Conservation (phyloP, 257 asterid genomes). For the Echium plantagineum region DNA sequence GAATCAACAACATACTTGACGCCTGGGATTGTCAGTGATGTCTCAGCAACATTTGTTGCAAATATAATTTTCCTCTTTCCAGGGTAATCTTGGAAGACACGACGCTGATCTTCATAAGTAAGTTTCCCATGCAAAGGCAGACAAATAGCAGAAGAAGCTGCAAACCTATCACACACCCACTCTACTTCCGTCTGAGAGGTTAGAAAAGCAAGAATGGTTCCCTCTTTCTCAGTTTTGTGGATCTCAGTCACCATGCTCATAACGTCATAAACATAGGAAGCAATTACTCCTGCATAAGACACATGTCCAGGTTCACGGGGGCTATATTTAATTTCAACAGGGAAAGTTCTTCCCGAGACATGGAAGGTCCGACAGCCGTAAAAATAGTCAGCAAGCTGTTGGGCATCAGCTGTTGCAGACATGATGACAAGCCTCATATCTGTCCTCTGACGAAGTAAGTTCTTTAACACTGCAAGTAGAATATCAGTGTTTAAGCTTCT, state of each 20-base stretch:
- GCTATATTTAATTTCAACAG: conserved; percentile 62
- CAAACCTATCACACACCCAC: conserved; percentile 85
- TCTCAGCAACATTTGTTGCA: conserved; percentile 87
- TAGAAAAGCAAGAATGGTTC: conserved; percentile 88
- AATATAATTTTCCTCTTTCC: conserved; percentile 78
- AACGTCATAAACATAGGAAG: conserved; percentile 57
- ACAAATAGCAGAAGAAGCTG: conserved; percentile 33
- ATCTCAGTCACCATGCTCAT: conserved; percentile 50
- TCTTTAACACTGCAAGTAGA: conserved; percentile 70
- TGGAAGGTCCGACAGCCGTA: conserved; percentile 56
- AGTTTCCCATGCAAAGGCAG: conserved; percentile 91
- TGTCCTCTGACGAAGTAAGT: conserved; percentile 50
- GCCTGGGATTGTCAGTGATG: conserved; percentile 92
- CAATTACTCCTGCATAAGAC: conserved; percentile 28
- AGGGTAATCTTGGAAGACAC: conserved; percentile 47
- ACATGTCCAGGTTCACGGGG: conserved; percentile 38
- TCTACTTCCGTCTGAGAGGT: conserved; percentile 96
- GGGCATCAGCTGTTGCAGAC: conserved; percentile 95
- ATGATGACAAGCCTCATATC: conserved; percentile 71
- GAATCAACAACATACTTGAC: conserved; percentile 86
- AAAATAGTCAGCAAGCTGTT: conserved; percentile 63
- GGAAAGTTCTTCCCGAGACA: conserved; percentile 69
- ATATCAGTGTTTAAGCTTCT: conserved; percentile 93
- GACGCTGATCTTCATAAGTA: conserved; percentile 59
- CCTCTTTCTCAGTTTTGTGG: conserved; percentile 47